phyloP scores from a whole-genome alignment of 2,329 filamentous ascomycete genomes.

The Atkinsonella hypoxylon region DNA sequence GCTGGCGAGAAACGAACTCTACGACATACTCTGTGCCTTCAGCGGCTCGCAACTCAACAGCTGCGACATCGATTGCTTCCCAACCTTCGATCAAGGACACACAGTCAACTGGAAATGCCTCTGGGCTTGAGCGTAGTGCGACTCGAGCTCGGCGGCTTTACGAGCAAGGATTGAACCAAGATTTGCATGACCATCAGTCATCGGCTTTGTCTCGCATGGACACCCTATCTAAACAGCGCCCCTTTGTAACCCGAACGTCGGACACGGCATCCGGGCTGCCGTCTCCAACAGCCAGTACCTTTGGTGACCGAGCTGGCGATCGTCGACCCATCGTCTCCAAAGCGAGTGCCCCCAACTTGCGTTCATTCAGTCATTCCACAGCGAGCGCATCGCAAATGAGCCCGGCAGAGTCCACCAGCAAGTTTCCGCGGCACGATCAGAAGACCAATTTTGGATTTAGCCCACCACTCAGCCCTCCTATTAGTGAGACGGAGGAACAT shows the following conservation, averaged over 20 bases:
- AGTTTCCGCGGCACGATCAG: conserved; percentile 22
- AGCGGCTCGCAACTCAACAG: conserved; percentile 65
- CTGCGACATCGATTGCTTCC: conserved; percentile 66
- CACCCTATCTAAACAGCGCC: conserved; percentile 56
- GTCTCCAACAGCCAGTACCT: conserved; percentile 31
- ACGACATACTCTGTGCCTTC: conserved; percentile 62
- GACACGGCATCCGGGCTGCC: conserved; percentile 33
- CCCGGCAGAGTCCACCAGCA: conserved; percentile 25
- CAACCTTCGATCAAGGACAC: conserved; percentile 48
- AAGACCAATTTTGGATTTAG: conserved; percentile 21
- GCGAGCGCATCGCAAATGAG: conserved; percentile 27
- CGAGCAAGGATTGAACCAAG: conserved; percentile 68
- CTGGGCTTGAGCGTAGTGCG: conserved; percentile 48
- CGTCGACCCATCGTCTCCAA: conserved; percentile 36
- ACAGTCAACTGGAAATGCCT: conserved; percentile 24
- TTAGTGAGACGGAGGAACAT: conserved; percentile 61
- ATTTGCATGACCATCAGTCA: conserved; percentile 68
- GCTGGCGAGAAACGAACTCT: conserved; percentile 75
- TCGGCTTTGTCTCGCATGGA: conserved; percentile 71
- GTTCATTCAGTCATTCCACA: conserved; percentile 39
- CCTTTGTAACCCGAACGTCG: conserved; percentile 36
- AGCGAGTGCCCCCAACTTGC: conserved; percentile 58
- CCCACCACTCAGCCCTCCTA: conserved; percentile 38
- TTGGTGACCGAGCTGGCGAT: conserved; percentile 35
- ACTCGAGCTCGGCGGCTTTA: conserved; percentile 68